Percentiles rank a stretch among this genome's conserved stretches.
Evolutionary conservation across 1,284 basidiomycete genomes (phyloP).

Genomic region (Cryptococcus amylolentus): DNA sequence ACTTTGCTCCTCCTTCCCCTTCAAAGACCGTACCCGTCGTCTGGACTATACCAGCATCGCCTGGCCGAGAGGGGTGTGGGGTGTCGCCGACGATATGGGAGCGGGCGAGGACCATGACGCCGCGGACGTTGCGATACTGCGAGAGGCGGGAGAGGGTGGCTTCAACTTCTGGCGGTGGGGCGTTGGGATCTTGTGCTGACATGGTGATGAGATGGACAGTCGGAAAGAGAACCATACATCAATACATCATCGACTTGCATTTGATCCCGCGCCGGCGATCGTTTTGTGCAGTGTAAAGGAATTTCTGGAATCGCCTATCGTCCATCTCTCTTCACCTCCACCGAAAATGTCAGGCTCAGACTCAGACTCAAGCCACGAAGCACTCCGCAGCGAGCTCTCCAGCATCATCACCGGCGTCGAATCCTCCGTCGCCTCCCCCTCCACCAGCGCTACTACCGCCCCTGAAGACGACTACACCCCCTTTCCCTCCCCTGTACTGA

Average conservation of each 20-base stretch:
- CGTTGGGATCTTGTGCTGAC: too few species aligned
- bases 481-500: slow-evolving; percentile 40
- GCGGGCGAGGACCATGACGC: slow-evolving; percentile 74
- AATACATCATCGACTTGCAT: too few species aligned
- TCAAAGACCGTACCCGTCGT: slow-evolving; percentile 82
- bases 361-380: background rate
- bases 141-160: slow-evolving; percentile 71
- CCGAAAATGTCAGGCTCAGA: background rate
- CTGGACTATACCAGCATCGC: slow-evolving; percentile 63
- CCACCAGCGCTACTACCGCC: slow-evolving; percentile 2
- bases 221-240: too few species aligned
- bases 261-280: too few species aligned
- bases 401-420: slow-evolving; percentile 34
- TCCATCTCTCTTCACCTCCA: too few species aligned
- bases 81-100: background rate
- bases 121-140: slow-evolving; percentile 76
- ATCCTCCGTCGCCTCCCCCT: slow-evolving; percentile 17
- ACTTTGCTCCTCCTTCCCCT: slow-evolving; percentile 74
- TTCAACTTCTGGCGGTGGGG: slow-evolving; percentile 61
- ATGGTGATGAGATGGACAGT: too few species aligned
- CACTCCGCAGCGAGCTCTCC: slow-evolving; percentile 7
- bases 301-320: too few species aligned
- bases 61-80: background rate
- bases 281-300: too few species aligned
- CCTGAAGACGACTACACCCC: slow-evolving; percentile 43